These are phyloP conservation scores for Barbarea vulgaris DNA, from an alignment of 345 rosid genomes.

Conservation along the genomic window DNA sequence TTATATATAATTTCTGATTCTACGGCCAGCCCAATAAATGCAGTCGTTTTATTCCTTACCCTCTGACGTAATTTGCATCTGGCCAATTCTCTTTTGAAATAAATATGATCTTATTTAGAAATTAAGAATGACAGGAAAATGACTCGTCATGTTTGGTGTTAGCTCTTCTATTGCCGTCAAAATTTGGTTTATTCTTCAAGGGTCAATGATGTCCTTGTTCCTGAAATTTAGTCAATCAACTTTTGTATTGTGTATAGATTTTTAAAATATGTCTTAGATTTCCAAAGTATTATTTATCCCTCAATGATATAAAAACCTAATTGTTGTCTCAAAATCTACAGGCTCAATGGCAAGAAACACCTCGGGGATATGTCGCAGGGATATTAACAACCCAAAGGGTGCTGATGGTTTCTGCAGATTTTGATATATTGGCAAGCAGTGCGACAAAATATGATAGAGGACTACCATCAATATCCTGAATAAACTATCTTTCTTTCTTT, in stretches of 20 bases:
- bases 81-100: constrained; percentile 8
- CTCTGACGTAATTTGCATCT: constrained; percentile 15
- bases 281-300: not conserved
- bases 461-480: constrained; percentile 91
- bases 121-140: not conserved
- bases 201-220: constrained; percentile 16
- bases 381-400: constrained; percentile 92
- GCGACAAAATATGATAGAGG: constrained; percentile 87
- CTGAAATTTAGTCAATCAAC: constrained; percentile 14
- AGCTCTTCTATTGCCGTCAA: not conserved
- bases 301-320: not conserved
- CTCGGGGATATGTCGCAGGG: constrained; percentile 91
- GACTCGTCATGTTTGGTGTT: constrained; percentile 4
- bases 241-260: not conserved
- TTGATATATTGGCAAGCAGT: constrained; percentile 84
- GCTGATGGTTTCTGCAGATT: constrained; percentile 86
- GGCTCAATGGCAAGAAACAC: constrained; percentile 98
- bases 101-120: not conserved
- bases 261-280: not conserved
- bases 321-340: constrained; percentile 33
- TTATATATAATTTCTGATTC: constrained; percentile 18
- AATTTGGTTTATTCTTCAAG: not conserved
- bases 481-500: constrained; percentile 1
- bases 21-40: not conserved
- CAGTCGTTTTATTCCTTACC: constrained; percentile 8